Evolutionary conservation across 306 rosid genomes (phyloP).

Genomic region (Quercus agrifolia): DNA sequence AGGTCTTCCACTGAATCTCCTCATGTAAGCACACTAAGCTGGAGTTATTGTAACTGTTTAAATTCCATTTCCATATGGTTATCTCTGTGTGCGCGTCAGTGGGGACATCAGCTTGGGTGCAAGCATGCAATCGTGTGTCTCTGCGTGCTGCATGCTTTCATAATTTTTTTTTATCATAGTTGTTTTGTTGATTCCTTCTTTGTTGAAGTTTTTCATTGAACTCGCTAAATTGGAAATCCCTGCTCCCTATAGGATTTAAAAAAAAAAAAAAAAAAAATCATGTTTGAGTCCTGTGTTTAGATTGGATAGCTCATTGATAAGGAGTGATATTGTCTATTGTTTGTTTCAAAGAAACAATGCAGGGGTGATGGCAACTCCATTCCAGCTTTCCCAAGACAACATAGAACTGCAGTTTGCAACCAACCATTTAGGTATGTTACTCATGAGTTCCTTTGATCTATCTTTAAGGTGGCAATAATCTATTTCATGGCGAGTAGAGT

Average conservation of each 20-base stretch:
- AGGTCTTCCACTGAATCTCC: conserved; percentile 60
- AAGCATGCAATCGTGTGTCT: background rate
- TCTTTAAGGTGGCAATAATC: background rate
- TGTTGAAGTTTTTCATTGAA: background rate
- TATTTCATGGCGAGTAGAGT: background rate
- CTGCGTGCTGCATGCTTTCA: background rate
- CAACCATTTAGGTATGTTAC: conserved; percentile 63
- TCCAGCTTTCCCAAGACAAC: conserved; percentile 62
- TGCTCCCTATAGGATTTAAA: background rate
- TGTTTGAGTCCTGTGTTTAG: background rate
- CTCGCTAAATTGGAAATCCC: background rate
- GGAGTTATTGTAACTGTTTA: background rate
- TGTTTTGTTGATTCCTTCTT: background rate
- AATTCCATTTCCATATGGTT: background rate
- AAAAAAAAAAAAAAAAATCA: background rate
- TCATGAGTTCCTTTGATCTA: conserved; percentile 1
- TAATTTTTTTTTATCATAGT: background rate
- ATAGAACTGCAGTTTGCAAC: conserved; percentile 82
- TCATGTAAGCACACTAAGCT: conserved; percentile 46
- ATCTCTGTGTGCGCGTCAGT: background rate
- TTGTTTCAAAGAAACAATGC: conserved; percentile 73
- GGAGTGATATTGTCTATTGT: conserved; percentile 5
- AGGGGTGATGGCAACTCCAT: conserved; percentile 76
- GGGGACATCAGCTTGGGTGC: background rate
- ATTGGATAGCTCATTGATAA: conserved; percentile 6